These are phyloP conservation scores for Penicillium sp. DNA, from an alignment of 2,329 filamentous ascomycete genomes.

Conservation along the genomic window DNA sequence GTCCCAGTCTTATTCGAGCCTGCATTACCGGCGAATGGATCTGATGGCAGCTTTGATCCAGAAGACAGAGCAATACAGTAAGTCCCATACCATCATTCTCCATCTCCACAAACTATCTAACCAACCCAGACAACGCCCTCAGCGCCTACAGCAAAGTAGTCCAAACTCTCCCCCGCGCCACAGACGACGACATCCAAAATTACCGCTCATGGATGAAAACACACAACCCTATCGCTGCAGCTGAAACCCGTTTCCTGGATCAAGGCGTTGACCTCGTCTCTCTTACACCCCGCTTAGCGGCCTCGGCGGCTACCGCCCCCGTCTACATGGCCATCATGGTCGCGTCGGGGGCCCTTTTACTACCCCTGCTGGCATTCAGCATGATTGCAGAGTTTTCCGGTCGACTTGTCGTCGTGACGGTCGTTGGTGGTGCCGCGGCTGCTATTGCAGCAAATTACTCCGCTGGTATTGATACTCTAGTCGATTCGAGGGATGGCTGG, in stretches of 20 bases:
- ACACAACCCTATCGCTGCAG: slow-evolving; percentile 49
- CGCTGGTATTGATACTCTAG: slow-evolving; percentile 34
- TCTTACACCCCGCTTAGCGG: slow-evolving; percentile 25
- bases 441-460: slow-evolving; percentile 40
- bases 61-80: slow-evolving; percentile 64
- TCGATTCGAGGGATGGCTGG: slow-evolving; percentile 42
- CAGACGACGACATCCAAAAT: slow-evolving; percentile 47
- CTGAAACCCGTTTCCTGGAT: slow-evolving; percentile 55
- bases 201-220: slow-evolving; percentile 57
- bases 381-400: slow-evolving; percentile 58
- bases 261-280: slow-evolving; percentile 48
- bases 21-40: slow-evolving; percentile 55
- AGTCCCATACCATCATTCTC: slow-evolving; percentile 21
- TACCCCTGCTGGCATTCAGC: slow-evolving; percentile 60
- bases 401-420: slow-evolving; percentile 57
- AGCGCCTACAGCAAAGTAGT: slow-evolving; percentile 49
- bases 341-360: slow-evolving; percentile 53
- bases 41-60: slow-evolving; percentile 56
- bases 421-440: slow-evolving; percentile 52
- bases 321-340: slow-evolving; percentile 46
- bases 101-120: background rate
- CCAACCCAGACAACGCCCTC: slow-evolving; percentile 39
- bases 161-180: slow-evolving; percentile 48
- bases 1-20: slow-evolving; percentile 51
- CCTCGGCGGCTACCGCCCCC: slow-evolving; percentile 21